Evolutionary conservation across 2,329 filamentous ascomycete genomes (phyloP).

Genomic region (Fusarium foetens): DNA sequence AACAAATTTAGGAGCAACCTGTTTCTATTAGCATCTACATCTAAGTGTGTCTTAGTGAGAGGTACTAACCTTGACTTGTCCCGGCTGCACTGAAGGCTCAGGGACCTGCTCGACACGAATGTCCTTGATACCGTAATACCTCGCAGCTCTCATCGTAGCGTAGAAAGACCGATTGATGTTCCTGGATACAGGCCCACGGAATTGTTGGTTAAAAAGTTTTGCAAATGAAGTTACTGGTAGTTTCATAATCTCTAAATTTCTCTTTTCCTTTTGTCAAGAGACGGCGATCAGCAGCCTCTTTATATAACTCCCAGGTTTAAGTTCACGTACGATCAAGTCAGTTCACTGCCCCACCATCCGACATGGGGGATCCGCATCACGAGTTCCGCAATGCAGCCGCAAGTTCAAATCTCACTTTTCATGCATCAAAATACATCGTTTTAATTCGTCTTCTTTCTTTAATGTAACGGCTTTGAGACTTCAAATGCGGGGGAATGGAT

Average conservation of each 20-base stretch:
- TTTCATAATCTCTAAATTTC: not conserved
- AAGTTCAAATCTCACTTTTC: not conserved
- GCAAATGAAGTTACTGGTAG: not conserved
- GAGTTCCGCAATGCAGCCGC: slow-evolving; percentile 14
- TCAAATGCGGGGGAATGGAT: slow-evolving; percentile 20
- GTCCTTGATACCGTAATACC: slow-evolving; percentile 66
- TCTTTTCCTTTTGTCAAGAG: not conserved
- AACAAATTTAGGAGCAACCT: slow-evolving; percentile 51
- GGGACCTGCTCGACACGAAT: slow-evolving; percentile 64
- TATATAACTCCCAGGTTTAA: slow-evolving; percentile 21
- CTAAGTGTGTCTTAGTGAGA: accelerated
- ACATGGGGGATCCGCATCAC: not conserved
- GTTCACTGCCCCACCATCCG: slow-evolving; percentile 26
- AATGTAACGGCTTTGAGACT: not conserved
- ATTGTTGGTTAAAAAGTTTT: not conserved
- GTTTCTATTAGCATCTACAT: not conserved
- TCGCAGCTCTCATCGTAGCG: slow-evolving; percentile 65
- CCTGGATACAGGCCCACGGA: not conserved
- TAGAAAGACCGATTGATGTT: slow-evolving; percentile 8
- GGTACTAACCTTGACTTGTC: slow-evolving; percentile 55
- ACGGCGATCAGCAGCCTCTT: not conserved
- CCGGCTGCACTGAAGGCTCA: slow-evolving; percentile 57
- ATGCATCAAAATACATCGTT: not conserved
- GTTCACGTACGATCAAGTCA: slow-evolving; percentile 29
- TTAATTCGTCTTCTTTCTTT: not conserved